Base-by-base conservation (phyloP, 371 early-diverging fungal species). In the Rhizopus stolonifer region DNA sequence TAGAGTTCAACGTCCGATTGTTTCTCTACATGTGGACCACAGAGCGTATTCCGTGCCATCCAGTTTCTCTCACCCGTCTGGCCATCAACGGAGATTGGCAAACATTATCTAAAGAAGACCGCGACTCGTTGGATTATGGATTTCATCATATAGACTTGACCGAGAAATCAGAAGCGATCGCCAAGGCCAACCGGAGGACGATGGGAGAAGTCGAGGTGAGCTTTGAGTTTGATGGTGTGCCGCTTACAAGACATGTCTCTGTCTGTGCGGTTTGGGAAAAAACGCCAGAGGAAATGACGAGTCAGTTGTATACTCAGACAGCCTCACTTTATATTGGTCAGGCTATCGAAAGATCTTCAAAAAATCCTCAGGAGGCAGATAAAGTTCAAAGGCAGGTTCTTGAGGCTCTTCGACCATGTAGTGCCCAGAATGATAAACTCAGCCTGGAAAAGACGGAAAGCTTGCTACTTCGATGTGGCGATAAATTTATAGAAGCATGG, bases 61-160 rank as follows among this genome's bases (percentile, higher is more conserved):
- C 71, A 4, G 32, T 53, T 5, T 38, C 49, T 1, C 8, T 60
- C 2, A 29, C 52, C 3, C 40, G 66, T 9, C 31, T 33, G 1
- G 18, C 54, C 3, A 49, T 51, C 14, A 15, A 57, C 6, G 23
- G 48, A 0, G 62, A 61, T 5, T 34, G 47, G 21, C 34, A 42
- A 15, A 4, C 43, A 22, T 56, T 63, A 32, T 46, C 47, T 10
- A 40, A 68, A 10, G 24, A 49, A 1, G 60, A 66, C 14, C 50
- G 51, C 50, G 73, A 7, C 10, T 21, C 7, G 42, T 2, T 47
- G 1, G 29, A 40, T 22, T 26, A 61, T 24, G 71, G 71, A 0
- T 66, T 52, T 32, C 49, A 54, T 5, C 69, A 74, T 53, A 66
- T 69, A 23, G 71, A 74, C 60, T 49, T 74, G 15, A 74, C 74